Percentiles rank a stretch among this genome's conserved stretches.
These are phyloP conservation scores for Candida xiaguanensis DNA, from an alignment of 805 yeast genomes.

Conservation along the genomic window DNA sequence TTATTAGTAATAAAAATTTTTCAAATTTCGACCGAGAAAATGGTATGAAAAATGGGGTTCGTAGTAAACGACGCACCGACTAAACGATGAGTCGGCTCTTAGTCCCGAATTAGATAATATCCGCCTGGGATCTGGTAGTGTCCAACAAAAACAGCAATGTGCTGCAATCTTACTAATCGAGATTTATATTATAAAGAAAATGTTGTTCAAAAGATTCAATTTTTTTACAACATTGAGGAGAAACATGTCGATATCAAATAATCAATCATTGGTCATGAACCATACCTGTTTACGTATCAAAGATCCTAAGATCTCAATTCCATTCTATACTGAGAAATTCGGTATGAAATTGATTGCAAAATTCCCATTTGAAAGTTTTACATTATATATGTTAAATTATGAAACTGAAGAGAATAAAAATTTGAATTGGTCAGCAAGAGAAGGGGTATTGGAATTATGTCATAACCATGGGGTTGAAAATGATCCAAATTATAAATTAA, in stretches of 20 bases:
- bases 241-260: slow-evolving; percentile 29
- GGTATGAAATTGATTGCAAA: slow-evolving; percentile 63
- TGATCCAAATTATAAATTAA: slow-evolving; percentile 52
- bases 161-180: not conserved
- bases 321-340: slow-evolving; percentile 70
- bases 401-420: slow-evolving; percentile 41
- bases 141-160: too few species aligned
- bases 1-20: too few species aligned
- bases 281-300: slow-evolving; percentile 79
- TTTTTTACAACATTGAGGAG: not conserved
- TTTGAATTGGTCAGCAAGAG: slow-evolving; percentile 39
- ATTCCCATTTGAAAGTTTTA: slow-evolving; percentile 53
- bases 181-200: too few species aligned
- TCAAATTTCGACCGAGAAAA: not conserved
- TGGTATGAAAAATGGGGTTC: not conserved
- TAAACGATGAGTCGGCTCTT: too few species aligned
- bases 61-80: too few species aligned
- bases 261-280: slow-evolving; percentile 44
- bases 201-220: slow-evolving; percentile 1
- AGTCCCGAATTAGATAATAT: too few species aligned
- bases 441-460: slow-evolving; percentile 80
- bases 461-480: slow-evolving; percentile 74
- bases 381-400: slow-evolving; percentile 66
- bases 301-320: slow-evolving; percentile 69
- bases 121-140: not conserved